Evolutionary conservation across 2,329 filamentous ascomycete genomes (phyloP).

Genomic region (Colletotrichum navitas): DNA sequence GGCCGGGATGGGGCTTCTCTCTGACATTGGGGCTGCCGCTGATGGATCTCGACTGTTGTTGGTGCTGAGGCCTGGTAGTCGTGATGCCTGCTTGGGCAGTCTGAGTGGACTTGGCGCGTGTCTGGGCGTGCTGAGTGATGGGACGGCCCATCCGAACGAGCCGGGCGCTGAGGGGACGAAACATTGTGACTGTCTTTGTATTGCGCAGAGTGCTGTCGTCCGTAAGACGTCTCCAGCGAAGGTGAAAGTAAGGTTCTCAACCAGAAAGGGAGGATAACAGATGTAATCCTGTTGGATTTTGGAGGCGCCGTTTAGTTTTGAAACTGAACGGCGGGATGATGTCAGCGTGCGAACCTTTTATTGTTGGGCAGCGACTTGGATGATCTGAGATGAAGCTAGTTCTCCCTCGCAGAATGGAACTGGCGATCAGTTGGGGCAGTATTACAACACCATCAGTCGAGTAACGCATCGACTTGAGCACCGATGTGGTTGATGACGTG

Average conservation of each 20-base stretch:
- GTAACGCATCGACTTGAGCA: slow-evolving; percentile 26
- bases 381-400: slow-evolving; percentile 23
- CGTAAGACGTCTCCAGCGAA: neutral
- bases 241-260: neutral
- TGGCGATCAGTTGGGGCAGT: slow-evolving; percentile 14
- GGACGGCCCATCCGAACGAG: slow-evolving; percentile 38
- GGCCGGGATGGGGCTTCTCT: slow-evolving; percentile 62
- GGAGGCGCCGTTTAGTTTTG: slow-evolving; percentile 4
- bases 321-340: slow-evolving; percentile 21
- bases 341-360: slow-evolving; percentile 15
- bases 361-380: slow-evolving; percentile 17
- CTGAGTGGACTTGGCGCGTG: slow-evolving; percentile 27
- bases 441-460: neutral
- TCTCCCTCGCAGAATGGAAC: neutral
- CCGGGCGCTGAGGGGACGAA: slow-evolving; percentile 41
- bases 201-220: neutral
- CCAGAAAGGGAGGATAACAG: neutral
- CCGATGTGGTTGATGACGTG: slow-evolving; percentile 34
- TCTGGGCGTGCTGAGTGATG: slow-evolving; percentile 24
- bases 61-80: slow-evolving; percentile 35
- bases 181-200: slow-evolving; percentile 29
- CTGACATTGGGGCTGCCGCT: slow-evolving; percentile 49
- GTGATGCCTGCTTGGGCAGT: slow-evolving; percentile 43
- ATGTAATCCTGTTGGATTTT: slow-evolving; percentile 1
- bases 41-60: slow-evolving; percentile 47